Conservation (phyloP, 2,329 filamentous ascomycete genomes). For the Neofusicoccum laricinum region DNA sequence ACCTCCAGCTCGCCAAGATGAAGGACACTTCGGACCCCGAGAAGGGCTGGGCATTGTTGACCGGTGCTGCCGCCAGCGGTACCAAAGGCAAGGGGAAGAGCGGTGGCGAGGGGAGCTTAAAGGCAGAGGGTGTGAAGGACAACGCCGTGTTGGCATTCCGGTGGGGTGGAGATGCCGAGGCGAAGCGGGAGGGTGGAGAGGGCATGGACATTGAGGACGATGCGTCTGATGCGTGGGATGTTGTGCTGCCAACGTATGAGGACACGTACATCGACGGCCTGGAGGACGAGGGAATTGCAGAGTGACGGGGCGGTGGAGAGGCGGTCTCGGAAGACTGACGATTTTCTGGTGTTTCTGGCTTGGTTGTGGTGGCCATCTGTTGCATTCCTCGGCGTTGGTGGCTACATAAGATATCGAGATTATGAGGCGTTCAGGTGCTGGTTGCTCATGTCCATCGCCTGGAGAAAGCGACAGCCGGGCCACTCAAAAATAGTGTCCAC, state of each 20-base stretch:
- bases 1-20: slow-evolving; percentile 42
- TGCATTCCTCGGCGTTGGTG: slow-evolving; percentile 1
- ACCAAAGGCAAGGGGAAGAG: slow-evolving; percentile 16
- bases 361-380: neutral
- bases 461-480: no score
- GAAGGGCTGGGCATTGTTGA: slow-evolving; percentile 40
- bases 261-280: slow-evolving; percentile 32
- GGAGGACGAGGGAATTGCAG: slow-evolving; percentile 18
- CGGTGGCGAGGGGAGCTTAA: slow-evolving; percentile 29
- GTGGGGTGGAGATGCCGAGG: slow-evolving; percentile 24
- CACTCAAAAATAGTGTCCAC: no score
- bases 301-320: neutral
- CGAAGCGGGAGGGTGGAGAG: slow-evolving; percentile 1
- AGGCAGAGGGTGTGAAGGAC: slow-evolving; percentile 35
- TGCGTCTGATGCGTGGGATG: slow-evolving; percentile 29
- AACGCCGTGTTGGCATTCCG: slow-evolving; percentile 35
- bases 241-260: slow-evolving; percentile 35
- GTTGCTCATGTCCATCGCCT: no score
- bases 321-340: neutral
- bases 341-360: neutral
- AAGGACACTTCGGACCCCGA: slow-evolving; percentile 39
- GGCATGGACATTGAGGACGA: slow-evolving; percentile 18
- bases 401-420: neutral
- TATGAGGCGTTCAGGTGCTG: no score
- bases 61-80: slow-evolving; percentile 21